Conservation (phyloP, 2,329 filamentous ascomycete species). For the Malbranchea zuffiana region DNA sequence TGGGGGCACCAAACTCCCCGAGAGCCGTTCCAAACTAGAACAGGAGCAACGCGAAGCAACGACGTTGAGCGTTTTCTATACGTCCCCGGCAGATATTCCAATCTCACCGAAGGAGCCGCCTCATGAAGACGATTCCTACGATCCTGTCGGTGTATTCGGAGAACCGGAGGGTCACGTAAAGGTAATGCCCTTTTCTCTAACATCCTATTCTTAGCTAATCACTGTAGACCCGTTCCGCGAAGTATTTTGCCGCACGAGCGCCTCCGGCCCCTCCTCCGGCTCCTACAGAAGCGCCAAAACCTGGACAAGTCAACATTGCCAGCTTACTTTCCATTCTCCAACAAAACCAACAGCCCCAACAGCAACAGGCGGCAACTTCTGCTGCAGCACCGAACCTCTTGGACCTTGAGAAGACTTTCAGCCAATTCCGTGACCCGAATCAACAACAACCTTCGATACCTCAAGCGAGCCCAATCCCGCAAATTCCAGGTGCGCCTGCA, state of each 20-base stretch:
- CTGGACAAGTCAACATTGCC: constrained; percentile 29
- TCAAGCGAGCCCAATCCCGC: constrained; percentile 15
- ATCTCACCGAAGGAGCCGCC: constrained; percentile 39
- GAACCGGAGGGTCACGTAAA: constrained; percentile 32
- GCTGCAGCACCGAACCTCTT: constrained; percentile 21
- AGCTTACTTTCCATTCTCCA: constrained; percentile 34
- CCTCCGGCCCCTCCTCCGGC: constrained; percentile 23
- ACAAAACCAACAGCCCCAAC: constrained; percentile 24
- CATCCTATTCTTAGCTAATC: constrained; percentile 1
- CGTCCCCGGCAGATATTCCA: constrained; percentile 37
- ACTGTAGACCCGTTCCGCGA: constrained; percentile 30
- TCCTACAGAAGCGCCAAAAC: constrained; percentile 16
- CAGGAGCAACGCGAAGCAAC: constrained; percentile 39
- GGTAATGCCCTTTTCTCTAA: constrained; percentile 20
- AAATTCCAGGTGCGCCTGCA: constrained; percentile 19
- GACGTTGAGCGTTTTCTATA: constrained; percentile 40
- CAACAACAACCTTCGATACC: constrained; percentile 21
- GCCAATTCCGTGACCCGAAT: constrained; percentile 28
- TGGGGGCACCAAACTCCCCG: constrained; percentile 30
- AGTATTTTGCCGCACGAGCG: constrained; percentile 30
- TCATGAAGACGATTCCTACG: constrained; percentile 27
- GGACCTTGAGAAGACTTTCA: constrained; percentile 30
- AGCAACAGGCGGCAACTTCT: constrained; percentile 23
- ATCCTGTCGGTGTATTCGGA: constrained; percentile 31
- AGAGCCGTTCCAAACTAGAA: constrained; percentile 32